Conservation (phyloP, 352 stramenopile genomes). For the Phytophthora nicotianae region DNA sequence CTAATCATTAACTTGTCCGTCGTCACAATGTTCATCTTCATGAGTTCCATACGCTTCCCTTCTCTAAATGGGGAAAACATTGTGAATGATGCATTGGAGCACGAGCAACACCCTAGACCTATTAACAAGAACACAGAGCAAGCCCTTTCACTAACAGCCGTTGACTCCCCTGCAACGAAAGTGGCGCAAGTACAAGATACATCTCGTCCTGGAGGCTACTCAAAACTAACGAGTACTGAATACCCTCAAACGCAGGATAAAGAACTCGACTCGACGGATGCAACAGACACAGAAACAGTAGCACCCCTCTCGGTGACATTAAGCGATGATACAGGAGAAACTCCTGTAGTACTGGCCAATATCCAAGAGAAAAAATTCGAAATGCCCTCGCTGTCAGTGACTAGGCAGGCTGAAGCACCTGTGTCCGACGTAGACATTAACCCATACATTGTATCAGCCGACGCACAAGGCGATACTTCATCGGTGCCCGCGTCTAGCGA, state of each 20-base stretch:
- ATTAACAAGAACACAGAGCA: conserved; percentile 23
- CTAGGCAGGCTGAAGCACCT: not conserved
- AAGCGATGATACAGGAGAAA: not conserved
- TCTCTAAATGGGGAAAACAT: conserved; percentile 36
- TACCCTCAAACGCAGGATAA: conserved; percentile 3
- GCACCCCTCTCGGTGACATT: not conserved
- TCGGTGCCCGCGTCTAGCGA: not conserved
- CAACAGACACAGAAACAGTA: conserved; percentile 4
- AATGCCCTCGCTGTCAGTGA: not conserved
- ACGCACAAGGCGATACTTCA: not conserved
- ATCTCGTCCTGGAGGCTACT: conserved; percentile 16
- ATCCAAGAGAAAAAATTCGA: conserved; percentile 3
- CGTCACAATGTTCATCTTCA: conserved; percentile 60
- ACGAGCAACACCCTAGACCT: conserved; percentile 18
- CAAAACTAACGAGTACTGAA: conserved; percentile 26
- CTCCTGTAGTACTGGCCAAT: not conserved
- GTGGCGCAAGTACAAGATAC: conserved; percentile 10
- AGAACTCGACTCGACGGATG: conserved; percentile 7
- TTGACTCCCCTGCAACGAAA: conserved; percentile 4
- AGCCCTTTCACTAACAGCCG: not conserved
- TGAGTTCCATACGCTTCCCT: conserved; percentile 56
- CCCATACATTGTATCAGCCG: not conserved
- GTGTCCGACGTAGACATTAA: not conserved
- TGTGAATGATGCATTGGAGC: conserved; percentile 44
- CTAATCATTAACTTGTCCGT: conserved; percentile 54